Conservation (phyloP, 1,139 yeast species). For the Scheffersomyces cryptocercus region DNA sequence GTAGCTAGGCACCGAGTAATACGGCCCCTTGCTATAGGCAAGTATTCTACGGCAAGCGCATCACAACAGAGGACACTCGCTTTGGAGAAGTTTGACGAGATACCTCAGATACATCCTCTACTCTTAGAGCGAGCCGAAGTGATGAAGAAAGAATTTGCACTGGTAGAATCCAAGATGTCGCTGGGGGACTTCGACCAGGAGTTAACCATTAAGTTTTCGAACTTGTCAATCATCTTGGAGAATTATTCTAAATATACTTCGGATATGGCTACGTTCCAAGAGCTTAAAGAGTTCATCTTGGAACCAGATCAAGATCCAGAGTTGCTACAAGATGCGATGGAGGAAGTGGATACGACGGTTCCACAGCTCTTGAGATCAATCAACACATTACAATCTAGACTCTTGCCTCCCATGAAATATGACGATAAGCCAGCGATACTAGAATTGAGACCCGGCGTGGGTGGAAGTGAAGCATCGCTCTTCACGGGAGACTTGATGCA, state of each 20-base stretch:
- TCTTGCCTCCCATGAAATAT: constrained; percentile 78
- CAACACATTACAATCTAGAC: constrained; percentile 50
- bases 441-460: constrained; percentile 93
- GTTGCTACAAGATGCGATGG: constrained; percentile 27
- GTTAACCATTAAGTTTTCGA: constrained; percentile 57
- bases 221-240: constrained; percentile 54
- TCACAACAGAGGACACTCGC: background rate
- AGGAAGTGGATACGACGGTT: constrained; percentile 25
- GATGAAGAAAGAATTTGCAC: constrained; percentile 50
- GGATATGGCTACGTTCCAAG: constrained; percentile 35
- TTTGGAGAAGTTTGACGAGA: constrained; percentile 7
- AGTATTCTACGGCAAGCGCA: background rate
- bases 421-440: constrained; percentile 76
- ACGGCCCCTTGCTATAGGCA: background rate
- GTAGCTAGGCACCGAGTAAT: background rate
- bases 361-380: constrained; percentile 41
- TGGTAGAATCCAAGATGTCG: constrained; percentile 49
- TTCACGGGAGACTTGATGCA: constrained; percentile 77
- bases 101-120: constrained; percentile 53
- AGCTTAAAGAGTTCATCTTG: constrained; percentile 34
- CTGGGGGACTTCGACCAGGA: constrained; percentile 54
- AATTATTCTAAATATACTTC: constrained; percentile 48
- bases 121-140: constrained; percentile 62
- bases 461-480: constrained; percentile 91
- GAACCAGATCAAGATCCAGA: constrained; percentile 33